A percentile compares a stretch with the other conserved stretches of the same genome.
phyloP scores from a whole-genome alignment of 129 eudicot genomes.

The Flaveria bidentis region DNA sequence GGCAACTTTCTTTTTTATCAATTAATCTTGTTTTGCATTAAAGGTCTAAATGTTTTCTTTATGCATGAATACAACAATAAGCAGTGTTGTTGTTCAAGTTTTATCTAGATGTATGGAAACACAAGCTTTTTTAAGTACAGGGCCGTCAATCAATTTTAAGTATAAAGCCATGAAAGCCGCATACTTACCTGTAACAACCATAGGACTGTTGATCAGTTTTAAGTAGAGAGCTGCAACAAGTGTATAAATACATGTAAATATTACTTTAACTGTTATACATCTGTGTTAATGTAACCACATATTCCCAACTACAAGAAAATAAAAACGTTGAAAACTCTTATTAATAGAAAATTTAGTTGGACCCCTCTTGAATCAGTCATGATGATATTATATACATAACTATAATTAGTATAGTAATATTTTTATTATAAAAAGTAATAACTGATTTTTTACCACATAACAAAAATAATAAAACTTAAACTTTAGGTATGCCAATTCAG shows the following conservation, averaged over 20 bases:
- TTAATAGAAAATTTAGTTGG: not conserved
- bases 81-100: not conserved
- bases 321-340: not conserved
- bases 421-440: constrained; percentile 1
- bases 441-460: not conserved
- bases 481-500: constrained; percentile 41
- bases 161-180: no score
- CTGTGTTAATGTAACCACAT: no score
- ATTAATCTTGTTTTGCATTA: not conserved
- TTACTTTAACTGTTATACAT: no score
- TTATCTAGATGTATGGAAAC: no score
- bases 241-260: no score
- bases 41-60: not conserved
- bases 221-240: not conserved
- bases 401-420: constrained; percentile 14
- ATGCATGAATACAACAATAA: not conserved
- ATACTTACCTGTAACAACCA: no score
- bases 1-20: not conserved
- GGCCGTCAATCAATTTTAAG: no score
- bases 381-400: not conserved
- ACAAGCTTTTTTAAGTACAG: no score
- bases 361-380: not conserved
- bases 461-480: constrained; percentile 5
- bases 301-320: not conserved
- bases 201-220: no score